Percentiles rank a stretch among this genome's conserved stretches.
phyloP scores from a whole-genome alignment of 192 early-diverging fungal genomes.

The Spinellus fusiger region DNA sequence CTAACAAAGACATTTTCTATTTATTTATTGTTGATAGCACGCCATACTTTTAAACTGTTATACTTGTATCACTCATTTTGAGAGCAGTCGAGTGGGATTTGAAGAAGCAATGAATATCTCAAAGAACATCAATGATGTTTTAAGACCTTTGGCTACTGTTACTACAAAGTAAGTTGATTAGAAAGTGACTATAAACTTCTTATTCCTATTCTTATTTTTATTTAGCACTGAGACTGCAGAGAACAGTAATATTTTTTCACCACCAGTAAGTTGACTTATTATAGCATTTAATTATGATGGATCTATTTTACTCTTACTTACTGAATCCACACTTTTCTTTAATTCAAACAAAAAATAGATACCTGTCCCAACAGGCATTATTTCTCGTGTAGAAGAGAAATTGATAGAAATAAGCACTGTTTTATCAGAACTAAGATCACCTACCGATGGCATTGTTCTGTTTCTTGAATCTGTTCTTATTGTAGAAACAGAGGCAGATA shows the following conservation, averaged over 20 bases:
- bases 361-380: neutral
- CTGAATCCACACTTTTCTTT: neutral
- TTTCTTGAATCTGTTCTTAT: constrained; percentile 32
- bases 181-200: neutral
- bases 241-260: neutral
- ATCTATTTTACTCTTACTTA: neutral
- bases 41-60: neutral
- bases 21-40: neutral
- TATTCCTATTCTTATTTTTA: neutral
- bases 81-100: neutral
- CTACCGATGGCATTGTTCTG: constrained; percentile 16
- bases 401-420: neutral
- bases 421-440: neutral
- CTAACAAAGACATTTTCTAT: neutral
- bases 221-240: neutral
- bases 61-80: neutral
- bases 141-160: neutral
- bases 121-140: neutral
- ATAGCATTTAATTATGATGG: neutral
- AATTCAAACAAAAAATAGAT: neutral
- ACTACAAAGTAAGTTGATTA: neutral
- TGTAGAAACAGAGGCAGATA: constrained; percentile 29
- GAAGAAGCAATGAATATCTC: neutral
- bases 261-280: neutral
- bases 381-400: neutral